Evolutionary conservation across 1,284 basidiomycete species (phyloP).

Genomic region (Trichosporon ovoides): DNA sequence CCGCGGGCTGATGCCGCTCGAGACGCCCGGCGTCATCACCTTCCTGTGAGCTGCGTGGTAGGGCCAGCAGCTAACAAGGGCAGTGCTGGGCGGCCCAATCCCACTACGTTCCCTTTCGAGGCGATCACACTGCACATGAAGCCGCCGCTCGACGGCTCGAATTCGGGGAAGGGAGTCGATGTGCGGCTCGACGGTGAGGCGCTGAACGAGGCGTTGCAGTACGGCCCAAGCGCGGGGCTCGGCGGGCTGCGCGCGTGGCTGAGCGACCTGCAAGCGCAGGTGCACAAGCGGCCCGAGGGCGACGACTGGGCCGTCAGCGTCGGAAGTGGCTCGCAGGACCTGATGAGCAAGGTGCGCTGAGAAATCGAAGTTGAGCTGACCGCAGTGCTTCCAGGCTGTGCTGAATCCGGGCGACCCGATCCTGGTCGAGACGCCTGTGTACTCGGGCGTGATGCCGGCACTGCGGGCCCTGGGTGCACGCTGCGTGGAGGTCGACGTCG

Average conservation of each 20-base stretch:
- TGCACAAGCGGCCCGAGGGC: conserved; percentile 55
- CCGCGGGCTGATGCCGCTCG: conserved; percentile 66
- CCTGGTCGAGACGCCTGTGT: conserved; percentile 79
- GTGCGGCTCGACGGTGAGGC: conserved; percentile 56
- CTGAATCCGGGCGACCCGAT: conserved; percentile 76
- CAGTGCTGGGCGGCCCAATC: conserved; percentile 65
- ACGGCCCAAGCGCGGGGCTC: conserved; percentile 69
- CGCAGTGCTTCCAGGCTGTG: conserved; percentile 55
- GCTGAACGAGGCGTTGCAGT: conserved; percentile 66
- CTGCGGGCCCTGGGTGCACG: conserved; percentile 48
- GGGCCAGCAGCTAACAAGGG: conserved; percentile 23
- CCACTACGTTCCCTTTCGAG: conserved; percentile 82
- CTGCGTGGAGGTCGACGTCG: conserved; percentile 72
- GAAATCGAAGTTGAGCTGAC: neutral
- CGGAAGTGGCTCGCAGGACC: conserved; percentile 79
- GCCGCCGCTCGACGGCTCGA: conserved; percentile 49
- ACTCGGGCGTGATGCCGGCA: conserved; percentile 55
- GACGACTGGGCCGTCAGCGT: conserved; percentile 68
- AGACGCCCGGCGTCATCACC: conserved; percentile 76
- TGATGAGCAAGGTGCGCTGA: conserved; percentile 70
- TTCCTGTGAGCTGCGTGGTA: conserved; percentile 52
- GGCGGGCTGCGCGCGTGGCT: conserved; percentile 62
- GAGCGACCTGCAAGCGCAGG: conserved; percentile 59
- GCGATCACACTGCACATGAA: conserved; percentile 58
- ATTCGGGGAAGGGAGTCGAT: conserved; percentile 40